A percentile compares a stretch with the other conserved stretches of the same genome.
These are phyloP conservation scores for Spiromastix sp. DNA, from an alignment of 2,329 filamentous ascomycete genomes.

Conservation along the genomic window DNA sequence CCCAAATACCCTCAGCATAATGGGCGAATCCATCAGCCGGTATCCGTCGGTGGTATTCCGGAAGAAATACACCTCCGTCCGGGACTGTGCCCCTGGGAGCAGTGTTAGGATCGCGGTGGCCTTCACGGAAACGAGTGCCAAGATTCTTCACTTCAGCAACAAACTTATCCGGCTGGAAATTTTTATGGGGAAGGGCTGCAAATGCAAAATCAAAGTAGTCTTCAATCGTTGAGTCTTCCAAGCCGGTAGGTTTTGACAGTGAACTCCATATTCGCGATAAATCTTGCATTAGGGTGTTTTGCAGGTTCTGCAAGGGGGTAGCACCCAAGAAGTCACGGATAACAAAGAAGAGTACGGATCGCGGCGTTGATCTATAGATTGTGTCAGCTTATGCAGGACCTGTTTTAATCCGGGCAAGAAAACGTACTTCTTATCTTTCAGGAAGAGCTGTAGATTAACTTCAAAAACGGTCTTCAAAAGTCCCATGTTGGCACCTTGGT, in stretches of 20 bases:
- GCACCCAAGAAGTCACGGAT: slow-evolving; percentile 93
- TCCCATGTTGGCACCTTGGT: slow-evolving; percentile 98
- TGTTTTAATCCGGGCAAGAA: no score
- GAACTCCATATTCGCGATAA: slow-evolving; percentile 85
- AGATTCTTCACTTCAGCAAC: slow-evolving; percentile 68
- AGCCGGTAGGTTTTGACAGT: slow-evolving; percentile 78
- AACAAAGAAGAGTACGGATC: slow-evolving; percentile 94
- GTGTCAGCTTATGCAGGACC: slow-evolving; percentile 6
- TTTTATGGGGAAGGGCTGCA: slow-evolving; percentile 90
- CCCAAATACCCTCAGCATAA: slow-evolving; percentile 92
- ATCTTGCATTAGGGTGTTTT: slow-evolving; percentile 82
- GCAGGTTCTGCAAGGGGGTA: slow-evolving; percentile 81
- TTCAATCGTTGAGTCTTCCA: slow-evolving; percentile 81
- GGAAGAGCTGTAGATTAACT: slow-evolving; percentile 91
- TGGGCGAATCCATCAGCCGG: slow-evolving; percentile 93
- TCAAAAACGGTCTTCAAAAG: slow-evolving; percentile 97
- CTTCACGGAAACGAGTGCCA: slow-evolving; percentile 70
- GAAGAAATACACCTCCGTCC: slow-evolving; percentile 73
- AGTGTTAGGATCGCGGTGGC: slow-evolving; percentile 57
- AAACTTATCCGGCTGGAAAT: slow-evolving; percentile 89
- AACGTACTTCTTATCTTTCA: slow-evolving; percentile 83
- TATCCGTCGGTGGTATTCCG: slow-evolving; percentile 91
- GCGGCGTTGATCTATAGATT: slow-evolving; percentile 59
- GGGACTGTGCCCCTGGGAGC: slow-evolving; percentile 58
- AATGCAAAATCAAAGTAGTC: slow-evolving; percentile 99